Base-by-base conservation (phyloP, 129 eudicot genomes). In the Escallonia rubra region DNA sequence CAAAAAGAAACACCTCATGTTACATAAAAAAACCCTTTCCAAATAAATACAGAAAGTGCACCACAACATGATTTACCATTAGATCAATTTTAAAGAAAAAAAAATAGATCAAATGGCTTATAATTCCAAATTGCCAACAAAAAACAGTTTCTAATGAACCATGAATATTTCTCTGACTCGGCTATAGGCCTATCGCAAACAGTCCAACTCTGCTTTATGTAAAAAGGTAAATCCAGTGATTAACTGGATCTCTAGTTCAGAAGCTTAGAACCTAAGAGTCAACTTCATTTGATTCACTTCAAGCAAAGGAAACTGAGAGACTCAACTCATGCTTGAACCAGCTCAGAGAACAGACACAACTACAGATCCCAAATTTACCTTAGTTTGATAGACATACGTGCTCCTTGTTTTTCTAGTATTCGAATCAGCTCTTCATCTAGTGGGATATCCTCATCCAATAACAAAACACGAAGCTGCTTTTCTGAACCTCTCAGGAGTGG, bases 401-500 rank as follows among this genome's bases (percentile, higher is more conserved):
- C 70, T 54, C 87, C 93, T 76, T 79, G 87, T 67, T 82, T 85
- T 69, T 73, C 93, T 46, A 90, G 69, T 55, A 94, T 81, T 62
- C 76, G 87, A 79, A 94, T 74, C 69, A 90, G 74, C 68, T 87
- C 89, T 63, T 78, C 90, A 74, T 74, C 44, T 45, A 80, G 71
- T 38, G 76, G 72, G 66, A 80, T 66, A 43, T 75, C 65, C 44
- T 69, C 84, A 70, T 87, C 73, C 41, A 68, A 74, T 67, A 94
- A 71, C 66, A 87, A 67, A 62, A 12, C 49, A 73, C 85, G 76
- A 44, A 94, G 80, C 73, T 69, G 81, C 73, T 85, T 75, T 79
- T 94, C 97, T 15, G 80, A 79, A 64, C 96, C 96, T 72, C 87
- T 87, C 79, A 87, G 58, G 59, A 90, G 96, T 64, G 68, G 70